Conservation (phyloP, 768 basidiomycete species). For the Podaxis sp. region DNA sequence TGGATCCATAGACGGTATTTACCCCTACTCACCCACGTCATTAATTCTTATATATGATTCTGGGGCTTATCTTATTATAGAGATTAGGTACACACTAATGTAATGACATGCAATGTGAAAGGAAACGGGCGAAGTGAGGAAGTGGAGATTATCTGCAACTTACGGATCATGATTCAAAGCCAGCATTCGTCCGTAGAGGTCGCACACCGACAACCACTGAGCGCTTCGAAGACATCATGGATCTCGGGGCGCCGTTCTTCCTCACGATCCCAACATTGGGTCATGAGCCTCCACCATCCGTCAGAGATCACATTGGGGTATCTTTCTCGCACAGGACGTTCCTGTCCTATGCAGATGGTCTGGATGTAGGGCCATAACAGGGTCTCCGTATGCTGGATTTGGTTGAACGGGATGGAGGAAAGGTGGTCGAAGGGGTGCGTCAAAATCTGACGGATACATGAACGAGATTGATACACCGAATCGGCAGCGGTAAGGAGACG, state of each 20-base stretch:
- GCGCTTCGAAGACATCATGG: background rate
- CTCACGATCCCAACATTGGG: background rate
- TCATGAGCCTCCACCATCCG: background rate
- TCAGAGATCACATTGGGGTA: background rate
- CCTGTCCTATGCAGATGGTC: background rate
- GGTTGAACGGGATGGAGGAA: background rate
- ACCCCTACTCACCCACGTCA: background rate
- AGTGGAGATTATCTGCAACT: too few relatives aligned
- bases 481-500: too few relatives aligned
- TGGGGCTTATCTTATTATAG: background rate
- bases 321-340: background rate
- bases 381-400: background rate
- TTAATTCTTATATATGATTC: constrained; percentile 1
- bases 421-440: background rate
- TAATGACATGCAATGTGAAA: background rate
- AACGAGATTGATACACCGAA: background rate
- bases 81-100: background rate
- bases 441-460: background rate
- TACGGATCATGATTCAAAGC: background rate
- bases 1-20: constrained; percentile 2
- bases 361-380: background rate
- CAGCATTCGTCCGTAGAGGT: background rate
- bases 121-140: background rate
- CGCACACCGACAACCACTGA: background rate
- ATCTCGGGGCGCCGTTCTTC: background rate